Evolutionary conservation across 306 rosid species (phyloP).

Genomic region (Begonia fuchsioides): DNA sequence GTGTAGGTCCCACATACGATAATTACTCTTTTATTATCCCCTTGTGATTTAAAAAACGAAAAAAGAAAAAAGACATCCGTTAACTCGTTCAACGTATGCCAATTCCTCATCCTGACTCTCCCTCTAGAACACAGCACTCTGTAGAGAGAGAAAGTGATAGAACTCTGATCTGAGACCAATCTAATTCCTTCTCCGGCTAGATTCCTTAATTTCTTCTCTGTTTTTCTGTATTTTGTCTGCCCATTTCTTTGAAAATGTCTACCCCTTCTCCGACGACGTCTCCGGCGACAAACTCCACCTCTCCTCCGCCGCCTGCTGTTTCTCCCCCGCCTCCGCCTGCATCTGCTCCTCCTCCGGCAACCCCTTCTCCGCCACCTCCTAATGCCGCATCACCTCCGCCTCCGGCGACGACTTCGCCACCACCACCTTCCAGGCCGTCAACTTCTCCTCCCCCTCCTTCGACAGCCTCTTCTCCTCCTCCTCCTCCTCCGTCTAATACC

Average conservation of each 20-base stretch:
- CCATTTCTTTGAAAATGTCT: constrained; percentile 21
- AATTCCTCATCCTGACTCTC: neutral
- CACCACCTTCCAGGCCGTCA: constrained; percentile 18
- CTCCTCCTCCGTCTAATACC: constrained; percentile 11
- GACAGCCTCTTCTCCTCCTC: constrained; percentile 2
- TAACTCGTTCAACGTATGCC: neutral
- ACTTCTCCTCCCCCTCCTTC: constrained; percentile 21
- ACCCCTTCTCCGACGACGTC: constrained; percentile 28
- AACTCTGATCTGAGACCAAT: neutral
- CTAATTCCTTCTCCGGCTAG: neutral
- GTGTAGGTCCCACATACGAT: constrained; percentile 2
- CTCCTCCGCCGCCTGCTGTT: constrained; percentile 16
- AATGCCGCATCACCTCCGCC: constrained; percentile 19
- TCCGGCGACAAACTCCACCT: constrained; percentile 10
- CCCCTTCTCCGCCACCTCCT: constrained; percentile 18
- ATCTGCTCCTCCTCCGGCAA: constrained; percentile 11
- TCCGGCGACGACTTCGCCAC: constrained; percentile 1
- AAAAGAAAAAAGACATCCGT: neutral
- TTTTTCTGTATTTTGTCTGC: neutral
- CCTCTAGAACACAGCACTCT: constrained; percentile 12
- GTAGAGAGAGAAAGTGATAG: constrained; percentile 16
- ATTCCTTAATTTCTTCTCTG: neutral
- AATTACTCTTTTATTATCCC: constrained; percentile 3
- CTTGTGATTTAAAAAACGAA: constrained; percentile 8
- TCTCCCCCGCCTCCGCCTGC: constrained; percentile 19